Conservation (phyloP, 306 rosid species). For the Vicia sativa region DNA sequence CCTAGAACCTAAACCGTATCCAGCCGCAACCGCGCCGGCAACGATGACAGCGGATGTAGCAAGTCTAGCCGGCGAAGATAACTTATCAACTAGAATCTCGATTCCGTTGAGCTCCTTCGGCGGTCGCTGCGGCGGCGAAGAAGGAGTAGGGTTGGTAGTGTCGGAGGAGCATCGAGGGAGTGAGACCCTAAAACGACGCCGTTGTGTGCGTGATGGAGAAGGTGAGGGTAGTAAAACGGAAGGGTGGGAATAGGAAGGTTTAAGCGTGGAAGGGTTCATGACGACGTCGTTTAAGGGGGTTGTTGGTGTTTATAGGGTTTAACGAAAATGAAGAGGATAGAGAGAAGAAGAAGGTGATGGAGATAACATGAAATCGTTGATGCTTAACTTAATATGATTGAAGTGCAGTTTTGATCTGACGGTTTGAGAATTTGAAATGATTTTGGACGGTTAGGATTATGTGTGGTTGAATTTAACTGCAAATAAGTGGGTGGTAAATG, state of each 20-base stretch:
- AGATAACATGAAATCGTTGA: constrained; percentile 11
- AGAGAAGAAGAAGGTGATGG: neutral
- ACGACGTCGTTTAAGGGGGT: constrained; percentile 51
- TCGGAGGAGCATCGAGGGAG: constrained; percentile 56
- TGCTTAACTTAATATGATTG: neutral
- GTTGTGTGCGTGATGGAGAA: constrained; percentile 49
- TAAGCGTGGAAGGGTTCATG: constrained; percentile 74
- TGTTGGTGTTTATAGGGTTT: constrained; percentile 54
- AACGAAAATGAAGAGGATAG: constrained; percentile 43
- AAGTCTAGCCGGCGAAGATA: constrained; percentile 69
- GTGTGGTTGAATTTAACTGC: neutral
- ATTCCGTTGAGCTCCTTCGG: constrained; percentile 76
- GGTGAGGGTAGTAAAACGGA: constrained; percentile 48
- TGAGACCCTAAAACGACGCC: constrained; percentile 75
- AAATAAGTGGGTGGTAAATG: neutral
- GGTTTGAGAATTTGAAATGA: neutral
- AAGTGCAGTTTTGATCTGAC: constrained; percentile 12
- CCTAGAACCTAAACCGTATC: constrained; percentile 74
- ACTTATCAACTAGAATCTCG: constrained; percentile 63
- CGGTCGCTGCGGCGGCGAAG: constrained; percentile 43
- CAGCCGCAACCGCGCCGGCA: constrained; percentile 84
- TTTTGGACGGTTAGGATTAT: constrained; percentile 14
- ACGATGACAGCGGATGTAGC: constrained; percentile 75
- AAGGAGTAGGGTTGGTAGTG: constrained; percentile 9
- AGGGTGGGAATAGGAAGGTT: constrained; percentile 39